phyloP scores from a whole-genome alignment of 2,329 filamentous ascomycete species.

The Lasiodiplodia sp. region DNA sequence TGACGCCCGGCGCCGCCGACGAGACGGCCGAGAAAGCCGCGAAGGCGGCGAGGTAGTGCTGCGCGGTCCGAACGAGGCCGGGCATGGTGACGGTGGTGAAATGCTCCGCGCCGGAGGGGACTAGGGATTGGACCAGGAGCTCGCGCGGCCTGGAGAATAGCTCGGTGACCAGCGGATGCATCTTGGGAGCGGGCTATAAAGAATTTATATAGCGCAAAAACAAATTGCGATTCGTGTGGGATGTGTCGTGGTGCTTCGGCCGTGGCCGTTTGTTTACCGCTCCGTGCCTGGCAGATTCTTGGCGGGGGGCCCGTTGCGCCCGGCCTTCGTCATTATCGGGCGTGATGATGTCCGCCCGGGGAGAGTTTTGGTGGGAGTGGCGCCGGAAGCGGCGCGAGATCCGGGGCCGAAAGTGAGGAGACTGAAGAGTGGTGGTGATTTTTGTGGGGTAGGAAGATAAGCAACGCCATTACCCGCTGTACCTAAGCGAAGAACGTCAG shows the following conservation, averaged over 20 bases:
- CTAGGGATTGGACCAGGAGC: not conserved
- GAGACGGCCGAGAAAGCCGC: conserved; percentile 14
- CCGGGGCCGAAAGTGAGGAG: not conserved
- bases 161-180: not conserved
- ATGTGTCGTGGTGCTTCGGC: conserved; percentile 15
- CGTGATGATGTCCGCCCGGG: not conserved
- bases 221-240: not conserved
- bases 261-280: not conserved
- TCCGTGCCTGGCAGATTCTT: not conserved
- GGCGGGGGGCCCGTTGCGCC: not conserved
- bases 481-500: not conserved
- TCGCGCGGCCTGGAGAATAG: not conserved
- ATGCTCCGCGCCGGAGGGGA: not conserved
- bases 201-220: conserved; percentile 2
- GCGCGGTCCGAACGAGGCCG: not conserved
- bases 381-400: conserved; percentile 15
- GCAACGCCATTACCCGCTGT: not conserved
- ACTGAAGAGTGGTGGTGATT: not conserved
- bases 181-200: not conserved
- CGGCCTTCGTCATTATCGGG: conserved; percentile 5
- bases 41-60: conserved; percentile 16
- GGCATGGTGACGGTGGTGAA: not conserved
- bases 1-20: conserved; percentile 31
- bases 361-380: not conserved
- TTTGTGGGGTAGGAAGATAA: not conserved